Evolutionary conservation across 345 rosid species (phyloP).

Genomic region (Brassica carinata): DNA sequence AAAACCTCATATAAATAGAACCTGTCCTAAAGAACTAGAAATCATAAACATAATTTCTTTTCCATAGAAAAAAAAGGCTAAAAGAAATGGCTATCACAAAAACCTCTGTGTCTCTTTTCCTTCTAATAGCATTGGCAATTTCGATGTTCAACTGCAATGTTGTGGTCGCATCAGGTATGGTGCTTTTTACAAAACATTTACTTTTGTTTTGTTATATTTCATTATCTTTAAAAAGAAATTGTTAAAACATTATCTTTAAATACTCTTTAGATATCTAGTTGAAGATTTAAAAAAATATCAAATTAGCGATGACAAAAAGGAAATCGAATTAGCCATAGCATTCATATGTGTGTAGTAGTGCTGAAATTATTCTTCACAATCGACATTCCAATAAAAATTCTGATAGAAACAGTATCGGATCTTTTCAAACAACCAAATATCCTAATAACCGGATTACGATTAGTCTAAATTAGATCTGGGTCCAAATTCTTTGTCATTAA

Average conservation of each 20-base stretch:
- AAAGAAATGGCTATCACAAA: not conserved
- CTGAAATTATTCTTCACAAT: too few species aligned
- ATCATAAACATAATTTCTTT: not conserved
- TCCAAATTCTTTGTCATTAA: too few species aligned
- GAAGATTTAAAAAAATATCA: not conserved
- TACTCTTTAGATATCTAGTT: not conserved
- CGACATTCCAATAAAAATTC: too few species aligned
- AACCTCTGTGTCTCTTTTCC: not conserved
- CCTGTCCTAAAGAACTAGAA: not conserved
- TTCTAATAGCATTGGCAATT: not conserved
- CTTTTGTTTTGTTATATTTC: not conserved
- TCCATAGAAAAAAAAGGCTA: not conserved
- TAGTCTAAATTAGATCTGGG: too few species aligned
- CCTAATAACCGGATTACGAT: too few species aligned
- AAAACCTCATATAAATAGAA: not conserved
- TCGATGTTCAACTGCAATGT: not conserved
- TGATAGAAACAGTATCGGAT: too few species aligned
- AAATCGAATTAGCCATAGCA: not conserved
- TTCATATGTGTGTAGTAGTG: not conserved
- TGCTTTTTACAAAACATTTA: not conserved
- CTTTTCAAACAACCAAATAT: too few species aligned
- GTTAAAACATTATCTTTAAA: too few species aligned
- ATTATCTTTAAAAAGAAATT: not conserved
- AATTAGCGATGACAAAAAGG: too few species aligned
- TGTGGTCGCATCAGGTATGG: not conserved